Evolutionary conservation across 352 stramenopile species (phyloP).

Genomic region (Globisporangium alternatum): DNA sequence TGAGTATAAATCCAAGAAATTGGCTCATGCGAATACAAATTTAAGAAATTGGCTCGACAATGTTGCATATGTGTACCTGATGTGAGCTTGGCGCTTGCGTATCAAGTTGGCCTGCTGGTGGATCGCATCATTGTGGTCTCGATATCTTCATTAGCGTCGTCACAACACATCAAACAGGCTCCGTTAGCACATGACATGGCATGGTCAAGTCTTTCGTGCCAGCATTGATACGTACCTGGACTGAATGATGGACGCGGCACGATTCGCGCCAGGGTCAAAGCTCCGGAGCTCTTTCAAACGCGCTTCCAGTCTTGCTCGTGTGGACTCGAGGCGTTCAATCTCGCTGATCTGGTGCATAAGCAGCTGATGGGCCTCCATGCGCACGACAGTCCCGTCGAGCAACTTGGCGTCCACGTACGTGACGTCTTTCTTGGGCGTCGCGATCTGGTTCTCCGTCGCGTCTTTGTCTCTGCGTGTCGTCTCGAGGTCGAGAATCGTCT

Average conservation of each 20-base stretch:
- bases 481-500: slow-evolving; percentile 23
- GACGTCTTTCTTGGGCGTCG: neutral
- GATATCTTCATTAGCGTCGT: slow-evolving; percentile 5
- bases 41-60: neutral
- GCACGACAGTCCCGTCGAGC: slow-evolving; percentile 26
- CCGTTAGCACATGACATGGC: too few species aligned
- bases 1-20: neutral
- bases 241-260: slow-evolving; percentile 35
- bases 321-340: slow-evolving; percentile 21
- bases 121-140: slow-evolving; percentile 14
- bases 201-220: too few species aligned
- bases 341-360: slow-evolving; percentile 33
- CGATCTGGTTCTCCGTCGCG: slow-evolving; percentile 16
- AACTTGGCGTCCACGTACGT: slow-evolving; percentile 25
- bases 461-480: slow-evolving; percentile 17
- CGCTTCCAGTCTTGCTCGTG: slow-evolving; percentile 9
- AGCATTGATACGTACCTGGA: neutral
- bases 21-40: neutral
- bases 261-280: slow-evolving; percentile 20
- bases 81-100: slow-evolving; percentile 13
- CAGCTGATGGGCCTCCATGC: slow-evolving; percentile 31
- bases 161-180: too few species aligned
- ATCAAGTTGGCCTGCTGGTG: slow-evolving; percentile 11
- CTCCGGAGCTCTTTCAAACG: slow-evolving; percentile 19
- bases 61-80: neutral